Conservation (phyloP, 2,329 filamentous ascomycete genomes). For the Aspergillus caelatus region DNA sequence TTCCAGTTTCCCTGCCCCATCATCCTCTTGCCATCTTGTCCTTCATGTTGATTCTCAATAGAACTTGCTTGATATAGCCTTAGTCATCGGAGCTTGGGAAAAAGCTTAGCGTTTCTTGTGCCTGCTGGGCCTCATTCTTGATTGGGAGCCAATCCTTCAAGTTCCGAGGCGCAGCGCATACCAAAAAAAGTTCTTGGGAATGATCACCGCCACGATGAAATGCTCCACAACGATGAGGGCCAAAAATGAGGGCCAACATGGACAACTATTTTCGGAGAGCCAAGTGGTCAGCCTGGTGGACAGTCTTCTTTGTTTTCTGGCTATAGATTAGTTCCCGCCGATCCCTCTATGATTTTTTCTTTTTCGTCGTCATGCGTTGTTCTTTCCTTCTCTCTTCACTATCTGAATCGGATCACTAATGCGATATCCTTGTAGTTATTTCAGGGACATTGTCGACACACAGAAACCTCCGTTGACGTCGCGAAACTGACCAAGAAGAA, state of each 20-base stretch:
- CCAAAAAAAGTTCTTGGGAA: neutral
- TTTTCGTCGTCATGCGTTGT: neutral
- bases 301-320: neutral
- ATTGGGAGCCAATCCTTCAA: neutral
- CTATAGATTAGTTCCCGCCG: neutral
- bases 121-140: neutral
- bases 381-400: neutral
- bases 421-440: neutral
- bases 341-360: neutral
- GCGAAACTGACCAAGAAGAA: slow-evolving; percentile 4
- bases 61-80: neutral
- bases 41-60: too few species aligned
- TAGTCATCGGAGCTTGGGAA: slow-evolving; percentile 14
- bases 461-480: neutral
- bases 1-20: too few species aligned
- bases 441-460: neutral
- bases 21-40: too few species aligned
- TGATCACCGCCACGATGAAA: neutral
- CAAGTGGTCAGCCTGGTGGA: neutral
- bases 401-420: neutral
- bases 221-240: neutral
- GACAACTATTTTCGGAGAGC: neutral
- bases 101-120: slow-evolving; percentile 19
- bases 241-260: neutral
- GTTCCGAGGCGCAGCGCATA: neutral